Conservation (phyloP, 106 monocot genomes). For the Phalaenopsis aphrodite region DNA sequence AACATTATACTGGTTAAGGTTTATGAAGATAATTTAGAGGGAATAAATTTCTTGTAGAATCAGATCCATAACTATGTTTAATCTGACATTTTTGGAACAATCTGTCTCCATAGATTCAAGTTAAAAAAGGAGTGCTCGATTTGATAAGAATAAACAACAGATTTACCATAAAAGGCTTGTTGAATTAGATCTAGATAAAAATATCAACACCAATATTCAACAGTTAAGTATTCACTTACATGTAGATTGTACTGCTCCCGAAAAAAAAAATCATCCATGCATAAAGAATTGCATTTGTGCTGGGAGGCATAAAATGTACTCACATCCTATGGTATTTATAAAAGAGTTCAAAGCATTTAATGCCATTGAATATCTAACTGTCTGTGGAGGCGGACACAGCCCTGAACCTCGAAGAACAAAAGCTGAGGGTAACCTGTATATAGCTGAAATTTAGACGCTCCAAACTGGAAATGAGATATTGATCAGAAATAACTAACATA, state of each 20-base stretch:
- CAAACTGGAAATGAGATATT: neutral
- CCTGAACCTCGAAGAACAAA: slow-evolving; percentile 73
- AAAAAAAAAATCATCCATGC: neutral
- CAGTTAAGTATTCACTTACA: no score
- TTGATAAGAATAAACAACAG: neutral
- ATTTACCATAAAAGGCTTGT: neutral
- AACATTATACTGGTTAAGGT: neutral
- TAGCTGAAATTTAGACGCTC: slow-evolving; percentile 2
- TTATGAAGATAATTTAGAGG: neutral
- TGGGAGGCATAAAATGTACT: neutral
- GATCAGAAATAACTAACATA: neutral
- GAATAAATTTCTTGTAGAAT: neutral
- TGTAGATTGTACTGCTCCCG: no score
- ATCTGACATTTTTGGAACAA: neutral
- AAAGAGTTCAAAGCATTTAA: slow-evolving; percentile 48
- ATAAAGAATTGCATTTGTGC: neutral
- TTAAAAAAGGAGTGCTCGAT: neutral
- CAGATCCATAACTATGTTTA: neutral
- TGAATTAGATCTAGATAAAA: no score
- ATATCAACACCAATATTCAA: no score
- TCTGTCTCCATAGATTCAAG: neutral
- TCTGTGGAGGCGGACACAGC: slow-evolving; percentile 62
- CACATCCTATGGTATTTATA: slow-evolving; percentile 42
- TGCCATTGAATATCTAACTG: slow-evolving; percentile 50
- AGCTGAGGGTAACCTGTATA: slow-evolving; percentile 63